Evolutionary conservation across 192 early-diverging fungal species (phyloP).

Genomic region (Podila clonocystis): DNA sequence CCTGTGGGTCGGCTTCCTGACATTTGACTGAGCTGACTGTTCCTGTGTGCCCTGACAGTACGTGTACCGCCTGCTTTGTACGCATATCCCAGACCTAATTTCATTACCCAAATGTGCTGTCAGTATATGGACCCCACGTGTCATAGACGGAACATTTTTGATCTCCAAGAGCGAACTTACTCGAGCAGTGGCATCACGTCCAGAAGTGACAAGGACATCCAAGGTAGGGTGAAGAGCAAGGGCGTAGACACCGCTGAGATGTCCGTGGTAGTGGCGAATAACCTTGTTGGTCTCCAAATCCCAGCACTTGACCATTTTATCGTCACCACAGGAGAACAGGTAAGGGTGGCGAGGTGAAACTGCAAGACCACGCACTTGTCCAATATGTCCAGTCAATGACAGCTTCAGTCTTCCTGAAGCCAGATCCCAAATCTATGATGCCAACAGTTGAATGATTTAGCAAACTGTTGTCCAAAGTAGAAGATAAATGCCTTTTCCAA

Average conservation of each 20-base stretch:
- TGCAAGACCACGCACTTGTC: slow-evolving; percentile 92
- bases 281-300: slow-evolving; percentile 99
- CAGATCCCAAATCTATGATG: slow-evolving; percentile 93
- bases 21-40: slow-evolving; percentile 90
- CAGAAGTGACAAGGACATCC: slow-evolving; percentile 94
- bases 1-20: slow-evolving; percentile 97
- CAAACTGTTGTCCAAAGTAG: neutral
- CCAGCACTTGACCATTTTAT: slow-evolving; percentile 99
- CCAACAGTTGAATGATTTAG: neutral
- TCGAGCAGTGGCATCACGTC: slow-evolving; percentile 93
- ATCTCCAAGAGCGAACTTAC: slow-evolving; percentile 58
- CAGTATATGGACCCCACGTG: neutral
- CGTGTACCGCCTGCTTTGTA: slow-evolving; percentile 92
- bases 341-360: slow-evolving; percentile 97
- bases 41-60: slow-evolving; percentile 85
- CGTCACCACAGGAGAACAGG: slow-evolving; percentile 96
- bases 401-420: slow-evolving; percentile 96
- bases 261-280: slow-evolving; percentile 98
- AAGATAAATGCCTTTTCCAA: neutral
- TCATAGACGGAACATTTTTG: neutral
- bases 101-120: slow-evolving; percentile 1
- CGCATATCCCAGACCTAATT: slow-evolving; percentile 96
- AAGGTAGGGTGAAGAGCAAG: slow-evolving; percentile 93
- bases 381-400: slow-evolving; percentile 97
- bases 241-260: slow-evolving; percentile 94